These are phyloP conservation scores for Piper betle DNA, from an alignment of 164 flowering plant species.

Conservation along the genomic window DNA sequence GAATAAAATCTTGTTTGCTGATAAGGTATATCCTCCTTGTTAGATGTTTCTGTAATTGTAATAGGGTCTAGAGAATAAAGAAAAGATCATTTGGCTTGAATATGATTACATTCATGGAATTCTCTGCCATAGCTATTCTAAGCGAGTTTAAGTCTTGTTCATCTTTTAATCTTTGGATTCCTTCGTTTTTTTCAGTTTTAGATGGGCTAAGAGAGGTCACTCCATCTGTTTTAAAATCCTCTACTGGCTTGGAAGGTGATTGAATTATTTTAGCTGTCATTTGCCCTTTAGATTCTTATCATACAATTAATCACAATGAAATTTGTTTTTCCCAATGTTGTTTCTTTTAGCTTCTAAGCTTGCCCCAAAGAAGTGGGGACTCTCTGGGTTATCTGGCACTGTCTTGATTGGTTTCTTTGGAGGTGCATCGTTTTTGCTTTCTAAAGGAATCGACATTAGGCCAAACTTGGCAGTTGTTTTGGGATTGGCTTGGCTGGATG, in stretches of 20 bases:
- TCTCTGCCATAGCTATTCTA: neutral
- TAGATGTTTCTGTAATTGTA: too few species aligned
- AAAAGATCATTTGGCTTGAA: too few species aligned
- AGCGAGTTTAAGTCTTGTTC: neutral
- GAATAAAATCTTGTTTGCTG: too few species aligned
- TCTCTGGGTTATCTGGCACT: constrained; percentile 54
- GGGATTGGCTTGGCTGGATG: constrained; percentile 60
- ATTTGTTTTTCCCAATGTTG: neutral
- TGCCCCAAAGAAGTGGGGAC: constrained; percentile 97
- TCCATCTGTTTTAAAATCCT: constrained; percentile 56
- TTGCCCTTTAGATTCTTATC: neutral
- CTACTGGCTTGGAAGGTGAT: constrained; percentile 87
- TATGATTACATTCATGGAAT: too few species aligned
- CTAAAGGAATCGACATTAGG: constrained; percentile 78
- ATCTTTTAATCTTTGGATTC: neutral
- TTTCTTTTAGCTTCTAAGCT: constrained; percentile 48
- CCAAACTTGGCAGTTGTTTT: constrained; percentile 66
- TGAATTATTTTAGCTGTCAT: neutral
- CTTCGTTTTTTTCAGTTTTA: constrained; percentile 38
- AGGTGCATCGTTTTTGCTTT: constrained; percentile 56
- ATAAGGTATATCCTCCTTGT: too few species aligned
- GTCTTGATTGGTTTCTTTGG: constrained; percentile 50
- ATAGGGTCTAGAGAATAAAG: too few species aligned
- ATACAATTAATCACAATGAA: neutral
- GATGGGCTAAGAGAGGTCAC: constrained; percentile 84